Conservation (phyloP, 306 rosid species). For the Begonia peltatifolia region DNA sequence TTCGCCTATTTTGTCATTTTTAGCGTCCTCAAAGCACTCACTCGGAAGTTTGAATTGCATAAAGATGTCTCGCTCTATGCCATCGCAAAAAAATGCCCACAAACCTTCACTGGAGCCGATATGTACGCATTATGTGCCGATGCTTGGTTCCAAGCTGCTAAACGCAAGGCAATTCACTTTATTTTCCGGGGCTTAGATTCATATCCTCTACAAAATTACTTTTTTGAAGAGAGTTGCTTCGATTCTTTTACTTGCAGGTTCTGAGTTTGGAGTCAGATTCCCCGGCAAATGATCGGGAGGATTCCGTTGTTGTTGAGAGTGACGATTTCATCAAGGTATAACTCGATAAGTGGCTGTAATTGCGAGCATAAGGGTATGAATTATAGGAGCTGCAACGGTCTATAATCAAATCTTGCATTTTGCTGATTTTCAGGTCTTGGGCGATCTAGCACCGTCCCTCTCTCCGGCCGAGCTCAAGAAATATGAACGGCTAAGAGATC, state of each 20-base stretch:
- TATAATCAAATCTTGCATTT: background rate
- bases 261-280: slow-evolving; percentile 42
- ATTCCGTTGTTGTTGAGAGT: slow-evolving; percentile 47
- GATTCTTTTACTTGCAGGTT: slow-evolving; percentile 27
- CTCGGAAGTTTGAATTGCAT: slow-evolving; percentile 71
- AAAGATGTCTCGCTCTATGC: slow-evolving; percentile 58
- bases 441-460: slow-evolving; percentile 63
- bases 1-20: background rate
- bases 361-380: too few relatives aligned
- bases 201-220: too few relatives aligned
- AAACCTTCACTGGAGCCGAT: slow-evolving; percentile 92
- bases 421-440: slow-evolving; percentile 40
- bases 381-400: too few relatives aligned
- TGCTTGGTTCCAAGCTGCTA: slow-evolving; percentile 95
- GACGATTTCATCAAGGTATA: slow-evolving; percentile 71
- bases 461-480: slow-evolving; percentile 68
- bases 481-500: slow-evolving; percentile 73
- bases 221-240: slow-evolving; percentile 1
- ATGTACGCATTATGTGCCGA: slow-evolving; percentile 97
- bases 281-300: slow-evolving; percentile 35
- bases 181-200: slow-evolving; percentile 1
- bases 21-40: slow-evolving; percentile 84
- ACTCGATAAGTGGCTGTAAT: background rate
- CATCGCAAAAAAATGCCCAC: slow-evolving; percentile 72
- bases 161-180: slow-evolving; percentile 48